phyloP scores from a whole-genome alignment of 2,329 filamentous ascomycete genomes.

The Didymella keratinophila region DNA sequence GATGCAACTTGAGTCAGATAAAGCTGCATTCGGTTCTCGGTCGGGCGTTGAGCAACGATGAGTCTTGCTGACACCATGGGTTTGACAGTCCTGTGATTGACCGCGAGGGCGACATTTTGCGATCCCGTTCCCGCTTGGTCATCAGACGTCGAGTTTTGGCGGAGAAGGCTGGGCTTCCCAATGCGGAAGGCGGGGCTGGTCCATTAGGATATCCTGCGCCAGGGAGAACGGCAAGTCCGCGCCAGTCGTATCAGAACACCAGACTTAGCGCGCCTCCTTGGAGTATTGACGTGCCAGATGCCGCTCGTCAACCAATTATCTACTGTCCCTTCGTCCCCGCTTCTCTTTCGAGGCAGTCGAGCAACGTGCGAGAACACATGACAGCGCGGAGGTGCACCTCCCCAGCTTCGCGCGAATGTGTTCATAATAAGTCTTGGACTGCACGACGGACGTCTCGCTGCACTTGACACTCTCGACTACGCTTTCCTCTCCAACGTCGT shows the following conservation, averaged over 20 bases:
- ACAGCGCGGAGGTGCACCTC: background rate
- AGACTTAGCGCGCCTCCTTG: background rate
- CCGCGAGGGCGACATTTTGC: background rate
- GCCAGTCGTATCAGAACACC: background rate
- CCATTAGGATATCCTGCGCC: background rate
- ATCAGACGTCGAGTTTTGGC: background rate
- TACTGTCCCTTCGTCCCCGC: background rate
- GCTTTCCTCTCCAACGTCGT: background rate
- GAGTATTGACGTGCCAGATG: background rate
- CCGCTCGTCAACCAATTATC: background rate
- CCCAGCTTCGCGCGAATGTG: background rate
- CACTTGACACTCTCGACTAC: background rate
- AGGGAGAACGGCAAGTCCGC: background rate
- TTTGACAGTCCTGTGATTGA: background rate
- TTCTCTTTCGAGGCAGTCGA: background rate
- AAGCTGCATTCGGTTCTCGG: background rate
- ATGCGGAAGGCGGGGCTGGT: background rate
- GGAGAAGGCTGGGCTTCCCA: background rate
- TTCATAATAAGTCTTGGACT: background rate
- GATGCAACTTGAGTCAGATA: background rate
- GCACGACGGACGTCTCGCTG: background rate
- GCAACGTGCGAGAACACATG: background rate
- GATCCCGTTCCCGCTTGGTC: background rate
- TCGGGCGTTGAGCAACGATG: too few relatives aligned
- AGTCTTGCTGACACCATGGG: background rate